Percentiles rank a stretch among this genome's conserved stretches.
These are phyloP conservation scores for Nitzschia sp. DNA, from an alignment of 108 stramenopile genomes.

Conservation along the genomic window DNA sequence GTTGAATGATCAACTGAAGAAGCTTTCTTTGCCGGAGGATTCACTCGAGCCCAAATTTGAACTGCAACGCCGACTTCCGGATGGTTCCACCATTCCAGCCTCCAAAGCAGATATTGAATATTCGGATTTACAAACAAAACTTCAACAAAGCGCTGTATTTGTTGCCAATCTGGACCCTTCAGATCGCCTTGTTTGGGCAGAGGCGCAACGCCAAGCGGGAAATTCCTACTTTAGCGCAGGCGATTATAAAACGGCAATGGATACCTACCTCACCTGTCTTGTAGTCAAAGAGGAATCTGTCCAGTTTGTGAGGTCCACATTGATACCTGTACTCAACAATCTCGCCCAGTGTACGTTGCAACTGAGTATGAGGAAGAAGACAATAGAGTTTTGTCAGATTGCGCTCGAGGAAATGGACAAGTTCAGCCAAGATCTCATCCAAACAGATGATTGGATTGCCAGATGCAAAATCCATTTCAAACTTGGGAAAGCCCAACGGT, in stretches of 20 bases:
- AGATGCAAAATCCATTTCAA: conserved; percentile 68
- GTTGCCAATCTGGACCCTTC: conserved; percentile 28
- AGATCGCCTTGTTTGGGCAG: conserved; percentile 66
- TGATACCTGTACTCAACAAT: conserved; percentile 80
- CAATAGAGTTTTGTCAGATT: conserved; percentile 71
- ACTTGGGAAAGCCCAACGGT: conserved; percentile 64
- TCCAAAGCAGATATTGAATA: conserved; percentile 56
- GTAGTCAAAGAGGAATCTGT: conserved; percentile 47
- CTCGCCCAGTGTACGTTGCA: conserved; percentile 78
- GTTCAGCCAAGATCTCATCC: not conserved
- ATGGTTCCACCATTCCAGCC: conserved; percentile 70
- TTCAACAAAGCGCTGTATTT: conserved; percentile 64
- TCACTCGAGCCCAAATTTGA: conserved; percentile 49
- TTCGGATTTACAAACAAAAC: conserved; percentile 69
- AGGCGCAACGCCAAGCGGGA: conserved; percentile 56
- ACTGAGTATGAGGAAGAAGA: conserved; percentile 72
- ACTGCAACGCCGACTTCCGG: conserved; percentile 68
- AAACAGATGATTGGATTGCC: conserved; percentile 15
- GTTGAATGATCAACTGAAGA: conserved; percentile 28
- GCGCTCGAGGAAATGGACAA: conserved; percentile 49
- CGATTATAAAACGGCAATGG: conserved; percentile 77
- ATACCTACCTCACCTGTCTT: conserved; percentile 84
- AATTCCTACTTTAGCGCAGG: conserved; percentile 59
- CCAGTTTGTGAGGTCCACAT: conserved; percentile 40
- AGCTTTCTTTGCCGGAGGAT: conserved; percentile 8